These are phyloP conservation scores for Debaryomyces hansenii DNA, from an alignment of 805 yeast species.

Conservation along the genomic window DNA sequence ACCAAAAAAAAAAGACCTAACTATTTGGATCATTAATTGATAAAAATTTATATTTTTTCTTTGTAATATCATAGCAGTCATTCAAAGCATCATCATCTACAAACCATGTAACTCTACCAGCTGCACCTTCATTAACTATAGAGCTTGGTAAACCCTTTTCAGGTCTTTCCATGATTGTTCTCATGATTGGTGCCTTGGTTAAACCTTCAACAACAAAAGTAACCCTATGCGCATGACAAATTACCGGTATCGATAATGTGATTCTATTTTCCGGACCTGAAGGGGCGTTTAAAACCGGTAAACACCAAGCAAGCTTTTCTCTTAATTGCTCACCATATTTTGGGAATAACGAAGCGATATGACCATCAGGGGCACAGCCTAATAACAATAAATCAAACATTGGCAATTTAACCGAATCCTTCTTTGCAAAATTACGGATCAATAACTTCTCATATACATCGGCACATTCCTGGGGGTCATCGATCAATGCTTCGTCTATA, in stretches of 20 bases:
- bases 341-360: constrained; percentile 95
- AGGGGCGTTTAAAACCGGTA: constrained; percentile 90
- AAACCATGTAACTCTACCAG: constrained; percentile 95
- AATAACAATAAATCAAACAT: constrained; percentile 86
- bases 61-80: constrained; percentile 69
- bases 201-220: constrained; percentile 96
- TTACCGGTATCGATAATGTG: constrained; percentile 90
- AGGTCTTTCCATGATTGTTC: constrained; percentile 93
- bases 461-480: constrained; percentile 89
- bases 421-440: constrained; percentile 89
- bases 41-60: constrained; percentile 66
- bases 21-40: constrained; percentile 23
- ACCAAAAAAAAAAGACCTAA: too few species aligned
- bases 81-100: constrained; percentile 91
- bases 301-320: constrained; percentile 92
- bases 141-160: constrained; percentile 95
- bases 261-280: constrained; percentile 83
- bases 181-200: constrained; percentile 88
- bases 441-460: constrained; percentile 86
- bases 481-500: constrained; percentile 72
- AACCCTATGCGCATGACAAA: constrained; percentile 88
- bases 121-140: constrained; percentile 93
- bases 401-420: constrained; percentile 94
- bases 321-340: constrained; percentile 79
- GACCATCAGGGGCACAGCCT: constrained; percentile 99